Evolutionary conservation across 75 land plant species (phyloP).

Genomic region (Cunninghamia lanceolata): DNA sequence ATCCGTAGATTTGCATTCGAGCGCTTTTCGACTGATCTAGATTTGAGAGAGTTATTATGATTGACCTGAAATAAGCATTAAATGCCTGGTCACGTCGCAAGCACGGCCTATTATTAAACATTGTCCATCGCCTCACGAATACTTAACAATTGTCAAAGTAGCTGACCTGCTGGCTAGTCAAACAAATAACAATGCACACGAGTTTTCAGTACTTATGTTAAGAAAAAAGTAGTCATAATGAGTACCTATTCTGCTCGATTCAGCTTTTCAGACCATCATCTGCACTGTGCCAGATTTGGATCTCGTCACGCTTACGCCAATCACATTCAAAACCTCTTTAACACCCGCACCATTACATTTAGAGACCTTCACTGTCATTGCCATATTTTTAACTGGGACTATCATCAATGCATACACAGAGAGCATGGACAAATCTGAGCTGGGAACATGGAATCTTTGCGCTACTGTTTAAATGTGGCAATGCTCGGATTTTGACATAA

Average conservation of each 20-base stretch:
- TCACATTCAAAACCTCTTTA: not conserved
- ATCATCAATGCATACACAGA: not conserved
- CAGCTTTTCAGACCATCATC: constrained; percentile 7
- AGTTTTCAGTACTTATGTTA: not conserved
- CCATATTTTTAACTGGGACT: not conserved
- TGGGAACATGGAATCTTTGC: not conserved
- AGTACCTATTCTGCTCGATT: not conserved
- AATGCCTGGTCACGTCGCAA: not conserved
- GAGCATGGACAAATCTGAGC: not conserved
- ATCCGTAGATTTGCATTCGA: not conserved
- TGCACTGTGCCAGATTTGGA: not conserved
- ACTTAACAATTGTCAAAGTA: not conserved
- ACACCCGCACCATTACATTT: not conserved
- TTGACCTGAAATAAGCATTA: not conserved
- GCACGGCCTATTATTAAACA: no score
- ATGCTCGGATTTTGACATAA: not conserved
- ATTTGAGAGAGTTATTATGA: not conserved
- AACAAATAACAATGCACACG: constrained; percentile 3
- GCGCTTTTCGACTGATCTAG: not conserved
- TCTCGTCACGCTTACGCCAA: not conserved
- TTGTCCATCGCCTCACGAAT: no score
- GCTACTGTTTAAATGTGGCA: not conserved
- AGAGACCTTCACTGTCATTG: not conserved
- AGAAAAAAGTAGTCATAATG: not conserved
- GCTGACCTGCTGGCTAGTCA: not conserved